These are phyloP conservation scores for Fusarium sp. DNA, from an alignment of 2,329 filamentous ascomycete species.

Conservation along the genomic window DNA sequence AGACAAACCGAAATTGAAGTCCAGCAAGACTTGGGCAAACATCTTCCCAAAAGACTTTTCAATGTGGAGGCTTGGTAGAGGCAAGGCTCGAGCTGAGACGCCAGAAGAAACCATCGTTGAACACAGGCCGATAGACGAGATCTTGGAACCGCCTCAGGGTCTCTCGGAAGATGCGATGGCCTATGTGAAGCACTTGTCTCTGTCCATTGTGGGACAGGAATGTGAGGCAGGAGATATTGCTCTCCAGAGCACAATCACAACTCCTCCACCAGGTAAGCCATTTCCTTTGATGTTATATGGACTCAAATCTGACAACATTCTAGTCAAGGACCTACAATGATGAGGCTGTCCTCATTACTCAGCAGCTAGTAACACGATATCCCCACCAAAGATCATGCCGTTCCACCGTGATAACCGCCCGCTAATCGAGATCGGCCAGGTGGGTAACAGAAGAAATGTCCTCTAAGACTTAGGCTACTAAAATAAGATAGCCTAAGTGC, in stretches of 20 bases:
- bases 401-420: not conserved
- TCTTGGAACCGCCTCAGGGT: not conserved
- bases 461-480: too few species aligned
- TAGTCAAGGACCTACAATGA: not conserved
- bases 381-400: not conserved
- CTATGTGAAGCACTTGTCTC: not conserved
- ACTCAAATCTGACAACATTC: too few species aligned
- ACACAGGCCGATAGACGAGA: not conserved
- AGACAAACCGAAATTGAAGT: not conserved
- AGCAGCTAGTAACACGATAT: not conserved
- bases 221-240: not conserved
- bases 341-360: not conserved
- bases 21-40: not conserved
- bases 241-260: not conserved
- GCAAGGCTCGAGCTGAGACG: accelerated
- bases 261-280: not conserved
- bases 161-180: not conserved
- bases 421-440: not conserved
- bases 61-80: not conserved
- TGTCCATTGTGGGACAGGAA: not conserved
- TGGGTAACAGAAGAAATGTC: too few species aligned
- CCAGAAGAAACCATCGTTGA: not conserved
- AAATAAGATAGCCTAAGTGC: too few species aligned
- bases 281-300: too few species aligned
- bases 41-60: not conserved